Evolutionary conservation across 2,329 filamentous ascomycete species (phyloP).

Genomic region (Trichophyton benhamiae): DNA sequence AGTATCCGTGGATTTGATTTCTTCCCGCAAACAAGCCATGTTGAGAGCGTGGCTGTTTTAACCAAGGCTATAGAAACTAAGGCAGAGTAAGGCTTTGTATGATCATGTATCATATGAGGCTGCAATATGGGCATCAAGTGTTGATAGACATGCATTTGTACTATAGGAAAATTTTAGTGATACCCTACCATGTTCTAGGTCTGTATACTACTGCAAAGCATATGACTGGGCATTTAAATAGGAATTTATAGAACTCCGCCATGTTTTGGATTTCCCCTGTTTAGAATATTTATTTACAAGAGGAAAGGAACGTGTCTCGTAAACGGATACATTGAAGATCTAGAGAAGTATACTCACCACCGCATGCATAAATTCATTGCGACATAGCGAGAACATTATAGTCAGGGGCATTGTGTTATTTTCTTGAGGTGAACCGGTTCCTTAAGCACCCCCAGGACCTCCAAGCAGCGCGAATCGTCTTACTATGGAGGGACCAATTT

Average conservation of each 20-base stretch:
- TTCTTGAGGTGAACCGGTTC: not conserved
- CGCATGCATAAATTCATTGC: not conserved
- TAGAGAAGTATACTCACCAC: not conserved
- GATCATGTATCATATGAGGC: no score
- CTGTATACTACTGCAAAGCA: not conserved
- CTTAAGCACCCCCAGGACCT: conserved; percentile 56
- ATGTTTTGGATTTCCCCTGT: not conserved
- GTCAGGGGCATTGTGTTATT: no score
- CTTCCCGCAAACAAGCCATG: conserved; percentile 73
- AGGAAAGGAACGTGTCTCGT: not conserved
- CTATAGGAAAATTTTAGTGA: not conserved
- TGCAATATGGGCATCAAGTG: no score
- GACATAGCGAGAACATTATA: not conserved
- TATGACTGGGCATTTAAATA: not conserved
- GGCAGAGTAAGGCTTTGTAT: not conserved
- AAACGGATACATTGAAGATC: not conserved
- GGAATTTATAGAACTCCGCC: not conserved
- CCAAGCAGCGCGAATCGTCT: conserved; percentile 86
- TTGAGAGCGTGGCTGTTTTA: conserved; percentile 52
- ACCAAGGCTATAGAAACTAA: conserved; percentile 24
- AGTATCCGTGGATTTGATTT: conserved; percentile 90
- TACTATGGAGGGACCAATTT: conserved; percentile 91
- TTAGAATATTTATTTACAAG: not conserved
- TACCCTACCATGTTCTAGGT: not conserved
- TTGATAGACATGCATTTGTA: not conserved